Evolutionary conservation across 2,329 filamentous ascomycete genomes (phyloP).

Genomic region (Fusarium pseudograminearum): DNA sequence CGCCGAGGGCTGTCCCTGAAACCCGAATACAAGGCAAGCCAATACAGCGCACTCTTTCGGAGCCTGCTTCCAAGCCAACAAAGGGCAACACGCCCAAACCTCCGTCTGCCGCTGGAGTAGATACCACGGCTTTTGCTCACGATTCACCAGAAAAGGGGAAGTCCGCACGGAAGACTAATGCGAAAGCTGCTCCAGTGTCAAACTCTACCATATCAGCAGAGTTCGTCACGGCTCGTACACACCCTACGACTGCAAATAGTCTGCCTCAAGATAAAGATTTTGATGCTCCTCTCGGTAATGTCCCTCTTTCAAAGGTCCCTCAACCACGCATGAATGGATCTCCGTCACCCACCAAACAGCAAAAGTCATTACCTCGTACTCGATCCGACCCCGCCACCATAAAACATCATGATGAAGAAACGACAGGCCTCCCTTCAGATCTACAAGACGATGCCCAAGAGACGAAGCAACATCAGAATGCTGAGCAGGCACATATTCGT

Average conservation of each 20-base stretch:
- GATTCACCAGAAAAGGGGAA: slow-evolving; percentile 47
- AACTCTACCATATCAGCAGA: slow-evolving; percentile 52
- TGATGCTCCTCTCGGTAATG: slow-evolving; percentile 56
- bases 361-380: slow-evolving; percentile 35
- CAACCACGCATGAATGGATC: slow-evolving; percentile 58
- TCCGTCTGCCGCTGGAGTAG: slow-evolving; percentile 49
- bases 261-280: slow-evolving; percentile 43
- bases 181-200: slow-evolving; percentile 8
- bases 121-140: slow-evolving; percentile 55
- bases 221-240: slow-evolving; percentile 58
- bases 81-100: slow-evolving; percentile 37
- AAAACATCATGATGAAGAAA: slow-evolving; percentile 9
- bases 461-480: slow-evolving; percentile 29
- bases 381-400: slow-evolving; percentile 55
- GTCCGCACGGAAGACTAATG: slow-evolving; percentile 9
- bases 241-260: slow-evolving; percentile 48
- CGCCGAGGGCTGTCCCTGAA: slow-evolving; percentile 9
- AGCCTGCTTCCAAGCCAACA: slow-evolving; percentile 24
- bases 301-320: slow-evolving; percentile 55
- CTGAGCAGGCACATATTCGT: slow-evolving; percentile 45
- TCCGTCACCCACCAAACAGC: slow-evolving; percentile 50
- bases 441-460: slow-evolving; percentile 12
- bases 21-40: slow-evolving; percentile 20
- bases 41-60: slow-evolving; percentile 42
- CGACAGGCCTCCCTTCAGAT: background rate